Evolutionary conservation across 495 filamentous ascomycete genomes (phyloP), one percentile per base, ranked within the genome.

Genomic region (Trichoderma orchidacearum): DNA sequence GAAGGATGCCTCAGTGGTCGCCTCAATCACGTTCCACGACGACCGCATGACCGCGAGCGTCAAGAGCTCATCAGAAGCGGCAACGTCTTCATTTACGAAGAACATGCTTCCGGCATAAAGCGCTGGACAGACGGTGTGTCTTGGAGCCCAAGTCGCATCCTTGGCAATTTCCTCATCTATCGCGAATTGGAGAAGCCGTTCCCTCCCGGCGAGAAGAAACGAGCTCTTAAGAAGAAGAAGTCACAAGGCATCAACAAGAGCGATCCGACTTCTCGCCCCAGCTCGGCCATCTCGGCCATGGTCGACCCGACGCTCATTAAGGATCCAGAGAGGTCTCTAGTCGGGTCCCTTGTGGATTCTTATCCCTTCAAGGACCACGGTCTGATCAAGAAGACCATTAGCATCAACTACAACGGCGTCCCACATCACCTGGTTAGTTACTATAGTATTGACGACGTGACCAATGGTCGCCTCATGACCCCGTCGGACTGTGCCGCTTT

Each of bases 311-410:
- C 56, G n/a, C 25, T 35, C 3, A 18, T 25, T 3, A 53, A 73
- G 73, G 56, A 72, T 71, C 30, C 51, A 9, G 85, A 90, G 55
- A 79, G 90, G 18, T 75, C 79, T 3, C 72, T 90, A 56, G 80
- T 93, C 32, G 90, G 90, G 29, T 95, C 89, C 7, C 75, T 95
- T 27, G 76, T 87, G 3, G 89, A 95, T 68, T 89, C 85, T 0
- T 95, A 95, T 66, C 83, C 81, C 23, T 96, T 95, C 77, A 92
- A 90, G 70, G 77, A 83, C 38, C 80, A 83, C 2, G 90, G 90
- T 0, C 68, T 96, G 56, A 81, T 95, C 28, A 96, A 96, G 73
- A 96, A 95, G 76, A 95, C 90, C 0, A 87, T 95, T 65, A 89
- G 83, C 56, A 79, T 96, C 27, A 83, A 77, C 2, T 78, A 87